Conservation (phyloP, 345 rosid genomes). For the Citrus trifoliata region DNA sequence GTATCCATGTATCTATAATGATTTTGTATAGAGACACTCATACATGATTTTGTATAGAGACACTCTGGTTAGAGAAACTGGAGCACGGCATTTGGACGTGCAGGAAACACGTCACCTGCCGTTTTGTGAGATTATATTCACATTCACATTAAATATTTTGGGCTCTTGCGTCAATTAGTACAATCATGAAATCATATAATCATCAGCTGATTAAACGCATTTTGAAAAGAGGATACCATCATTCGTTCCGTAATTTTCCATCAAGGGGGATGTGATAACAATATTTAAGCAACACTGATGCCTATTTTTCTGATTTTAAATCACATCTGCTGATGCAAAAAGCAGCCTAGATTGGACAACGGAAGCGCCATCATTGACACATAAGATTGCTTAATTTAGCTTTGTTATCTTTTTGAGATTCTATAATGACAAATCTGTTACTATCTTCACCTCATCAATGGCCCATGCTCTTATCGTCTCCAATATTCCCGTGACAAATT, state of each 20-base stretch:
- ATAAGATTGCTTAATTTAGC: constrained; percentile 7
- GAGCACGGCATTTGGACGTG: neutral
- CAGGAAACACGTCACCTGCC: neutral
- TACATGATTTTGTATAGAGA: neutral
- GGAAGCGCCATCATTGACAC: constrained; percentile 15
- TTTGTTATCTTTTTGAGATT: constrained; percentile 11
- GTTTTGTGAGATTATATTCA: neutral
- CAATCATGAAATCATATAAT: neutral
- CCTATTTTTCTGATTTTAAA: neutral
- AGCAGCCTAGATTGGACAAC: constrained; percentile 3
- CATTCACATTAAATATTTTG: neutral
- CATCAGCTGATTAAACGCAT: constrained; percentile 2
- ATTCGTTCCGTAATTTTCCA: constrained; percentile 13
- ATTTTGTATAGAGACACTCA: neutral
- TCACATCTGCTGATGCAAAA: constrained; percentile 31
- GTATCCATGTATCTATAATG: neutral
- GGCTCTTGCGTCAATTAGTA: neutral
- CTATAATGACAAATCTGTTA: constrained; percentile 9
- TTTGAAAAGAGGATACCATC: constrained; percentile 14
- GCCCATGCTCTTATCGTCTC: neutral
- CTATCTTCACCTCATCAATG: neutral
- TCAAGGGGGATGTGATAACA: constrained; percentile 11
- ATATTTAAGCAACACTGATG: constrained; percentile 18
- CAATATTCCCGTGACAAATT: neutral
- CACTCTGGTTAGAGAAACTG: neutral